Evolutionary conservation across 2,329 filamentous ascomycete genomes (phyloP).

Genomic region (Bipolaris zeicola): DNA sequence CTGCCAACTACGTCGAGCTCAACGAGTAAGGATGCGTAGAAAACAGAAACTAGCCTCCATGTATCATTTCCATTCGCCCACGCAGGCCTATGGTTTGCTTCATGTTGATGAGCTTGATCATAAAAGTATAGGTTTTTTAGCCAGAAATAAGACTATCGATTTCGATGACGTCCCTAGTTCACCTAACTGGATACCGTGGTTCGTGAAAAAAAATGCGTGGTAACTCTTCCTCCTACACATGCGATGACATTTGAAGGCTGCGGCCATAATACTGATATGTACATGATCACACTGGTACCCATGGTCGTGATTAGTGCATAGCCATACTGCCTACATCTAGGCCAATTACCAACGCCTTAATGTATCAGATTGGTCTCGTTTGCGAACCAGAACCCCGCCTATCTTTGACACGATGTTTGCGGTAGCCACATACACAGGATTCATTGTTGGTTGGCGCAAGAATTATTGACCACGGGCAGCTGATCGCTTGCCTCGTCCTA

Average conservation of each 20-base stretch:
- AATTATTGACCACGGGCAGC: neutral
- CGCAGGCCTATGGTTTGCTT: neutral
- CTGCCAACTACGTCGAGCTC: slow-evolving; percentile 58
- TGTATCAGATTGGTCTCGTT: neutral
- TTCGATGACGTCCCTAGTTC: neutral
- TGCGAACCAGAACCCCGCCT: neutral
- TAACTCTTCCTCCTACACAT: neutral
- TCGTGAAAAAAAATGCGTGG: neutral
- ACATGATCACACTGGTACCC: neutral
- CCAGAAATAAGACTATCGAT: slow-evolving; percentile 3
- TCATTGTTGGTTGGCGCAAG: neutral
- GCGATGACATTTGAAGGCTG: neutral
- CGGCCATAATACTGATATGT: neutral
- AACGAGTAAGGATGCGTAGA: slow-evolving; percentile 5
- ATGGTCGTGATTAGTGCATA: neutral
- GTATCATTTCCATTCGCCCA: neutral
- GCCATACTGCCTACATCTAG: neutral
- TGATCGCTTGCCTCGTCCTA: neutral
- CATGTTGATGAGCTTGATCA: slow-evolving; percentile 5
- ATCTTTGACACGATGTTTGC: neutral
- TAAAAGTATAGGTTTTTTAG: slow-evolving; percentile 8
- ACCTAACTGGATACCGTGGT: neutral
- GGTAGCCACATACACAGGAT: neutral
- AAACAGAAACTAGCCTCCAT: slow-evolving; percentile 3
- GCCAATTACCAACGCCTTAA: neutral